Conservation (phyloP, 768 basidiomycete species). For the Kwoniella sp. region DNA sequence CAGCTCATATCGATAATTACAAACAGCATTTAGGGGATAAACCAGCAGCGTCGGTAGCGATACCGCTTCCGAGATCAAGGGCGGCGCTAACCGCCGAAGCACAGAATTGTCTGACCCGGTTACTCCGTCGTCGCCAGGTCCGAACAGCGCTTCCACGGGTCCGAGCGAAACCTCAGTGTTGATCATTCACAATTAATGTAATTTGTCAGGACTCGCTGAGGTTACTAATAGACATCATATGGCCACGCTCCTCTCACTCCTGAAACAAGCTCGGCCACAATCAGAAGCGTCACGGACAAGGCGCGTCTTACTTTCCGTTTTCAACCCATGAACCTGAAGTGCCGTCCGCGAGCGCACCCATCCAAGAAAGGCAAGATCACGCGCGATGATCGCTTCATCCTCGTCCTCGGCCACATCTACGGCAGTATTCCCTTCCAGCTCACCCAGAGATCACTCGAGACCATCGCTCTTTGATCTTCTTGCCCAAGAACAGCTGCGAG, state of each 20-base stretch:
- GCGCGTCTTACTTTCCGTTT: no score
- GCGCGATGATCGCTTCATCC: background rate
- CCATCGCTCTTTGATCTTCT: constrained; percentile 79
- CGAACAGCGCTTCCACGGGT: no score
- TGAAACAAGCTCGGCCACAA: no score
- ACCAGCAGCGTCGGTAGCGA: background rate
- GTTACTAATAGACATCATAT: no score
- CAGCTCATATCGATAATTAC: no score
- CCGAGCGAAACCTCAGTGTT: background rate
- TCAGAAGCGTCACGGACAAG: no score
- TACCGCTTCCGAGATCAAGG: background rate
- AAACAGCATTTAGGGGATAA: background rate
- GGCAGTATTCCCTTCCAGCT: background rate
- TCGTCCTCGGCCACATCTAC: background rate
- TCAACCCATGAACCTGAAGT: no score
- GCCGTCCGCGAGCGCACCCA: no score
- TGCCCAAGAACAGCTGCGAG: constrained; percentile 88
- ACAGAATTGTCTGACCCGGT: background rate
- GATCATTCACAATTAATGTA: no score
- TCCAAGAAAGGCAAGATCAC: no score
- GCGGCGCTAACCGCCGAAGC: background rate
- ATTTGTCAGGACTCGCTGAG: no score
- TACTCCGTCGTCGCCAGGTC: background rate
- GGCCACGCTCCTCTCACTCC: no score
- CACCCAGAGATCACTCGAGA: constrained; percentile 8